These are phyloP conservation scores for Plantago elongata DNA, from an alignment of 257 asterid genomes.

Conservation along the genomic window DNA sequence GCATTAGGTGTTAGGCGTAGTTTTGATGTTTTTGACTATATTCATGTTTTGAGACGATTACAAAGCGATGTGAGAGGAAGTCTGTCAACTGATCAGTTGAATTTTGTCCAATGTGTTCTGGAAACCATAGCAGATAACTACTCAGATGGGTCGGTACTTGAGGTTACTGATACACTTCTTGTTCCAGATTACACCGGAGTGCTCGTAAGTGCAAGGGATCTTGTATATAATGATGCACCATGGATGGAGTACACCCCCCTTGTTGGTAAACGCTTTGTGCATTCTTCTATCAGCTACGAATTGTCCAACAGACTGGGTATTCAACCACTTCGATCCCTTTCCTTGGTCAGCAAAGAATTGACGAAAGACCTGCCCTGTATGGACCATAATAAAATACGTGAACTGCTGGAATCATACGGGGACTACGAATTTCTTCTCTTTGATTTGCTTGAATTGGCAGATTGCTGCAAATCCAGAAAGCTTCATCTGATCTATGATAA, in stretches of 20 bases:
- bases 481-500: conserved; percentile 88
- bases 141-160: conserved; percentile 45
- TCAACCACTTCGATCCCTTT: conserved; percentile 80
- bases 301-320: conserved; percentile 75
- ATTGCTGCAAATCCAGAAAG: conserved; percentile 88
- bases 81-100: conserved; percentile 76
- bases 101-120: conserved; percentile 73
- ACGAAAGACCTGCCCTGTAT: conserved; percentile 89
- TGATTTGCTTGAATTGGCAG: conserved; percentile 94
- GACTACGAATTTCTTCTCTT: conserved; percentile 68
- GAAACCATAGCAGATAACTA: conserved; percentile 71
- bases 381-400: conserved; percentile 75
- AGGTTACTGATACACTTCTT: conserved; percentile 37
- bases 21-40: conserved; percentile 70
- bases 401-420: conserved; percentile 71
- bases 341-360: conserved; percentile 84
- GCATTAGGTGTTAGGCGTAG: conserved; percentile 76
- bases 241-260: conserved; percentile 71
- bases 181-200: conserved; percentile 86
- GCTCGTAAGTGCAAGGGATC: conserved; percentile 59
- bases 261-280: conserved; percentile 76
- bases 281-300: conserved; percentile 68
- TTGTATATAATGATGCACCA: conserved; percentile 93
- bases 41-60: conserved; percentile 56
- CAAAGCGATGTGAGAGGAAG: conserved; percentile 60